A percentile compares a stretch with the other conserved stretches of the same genome.
Conservation (phyloP, 1,284 basidiomycete genomes). For the Irpex sp. region DNA sequence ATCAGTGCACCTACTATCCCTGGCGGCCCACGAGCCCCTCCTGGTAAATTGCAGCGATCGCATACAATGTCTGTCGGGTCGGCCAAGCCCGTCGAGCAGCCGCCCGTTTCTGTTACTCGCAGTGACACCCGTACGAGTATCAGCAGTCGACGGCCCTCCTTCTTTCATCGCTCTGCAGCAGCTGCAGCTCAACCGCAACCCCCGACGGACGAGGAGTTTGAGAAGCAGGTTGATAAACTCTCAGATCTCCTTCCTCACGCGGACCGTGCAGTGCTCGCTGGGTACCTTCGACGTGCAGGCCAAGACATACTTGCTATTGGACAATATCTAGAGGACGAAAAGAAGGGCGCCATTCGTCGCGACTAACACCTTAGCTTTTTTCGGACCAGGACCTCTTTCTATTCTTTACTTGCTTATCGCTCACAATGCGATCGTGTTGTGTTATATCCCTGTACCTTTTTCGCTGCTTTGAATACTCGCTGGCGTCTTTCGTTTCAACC, state of each 20-base stretch:
- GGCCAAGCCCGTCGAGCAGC: constrained; percentile 5
- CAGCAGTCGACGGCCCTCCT: constrained; percentile 45
- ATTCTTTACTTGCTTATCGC: not conserved
- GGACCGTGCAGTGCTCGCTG: constrained; percentile 60
- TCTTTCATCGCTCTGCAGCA: constrained; percentile 30
- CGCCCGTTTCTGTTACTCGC: constrained; percentile 8
- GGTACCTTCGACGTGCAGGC: constrained; percentile 68
- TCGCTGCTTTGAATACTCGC: not conserved
- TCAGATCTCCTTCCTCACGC: constrained; percentile 73
- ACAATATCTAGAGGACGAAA: constrained; percentile 84
- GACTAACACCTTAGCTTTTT: constrained; percentile 7
- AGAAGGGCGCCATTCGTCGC: constrained; percentile 56
- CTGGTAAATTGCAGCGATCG: constrained; percentile 53
- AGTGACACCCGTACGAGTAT: constrained; percentile 31
- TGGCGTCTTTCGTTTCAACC: not conserved
- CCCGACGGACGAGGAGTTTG: constrained; percentile 45
- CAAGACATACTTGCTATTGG: constrained; percentile 82
- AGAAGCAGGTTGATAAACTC: constrained; percentile 65
- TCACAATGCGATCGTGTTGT: not conserved
- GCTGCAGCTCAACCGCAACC: constrained; percentile 5
- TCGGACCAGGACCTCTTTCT: not conserved
- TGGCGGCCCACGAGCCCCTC: constrained; percentile 72
- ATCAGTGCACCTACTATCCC: constrained; percentile 49
- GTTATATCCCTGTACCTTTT: not conserved
- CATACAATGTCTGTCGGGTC: constrained; percentile 55